Percentiles rank a stretch among this genome's conserved stretches.
Conservation (phyloP, 129 eudicot species). For the Flaveria trinervia region DNA sequence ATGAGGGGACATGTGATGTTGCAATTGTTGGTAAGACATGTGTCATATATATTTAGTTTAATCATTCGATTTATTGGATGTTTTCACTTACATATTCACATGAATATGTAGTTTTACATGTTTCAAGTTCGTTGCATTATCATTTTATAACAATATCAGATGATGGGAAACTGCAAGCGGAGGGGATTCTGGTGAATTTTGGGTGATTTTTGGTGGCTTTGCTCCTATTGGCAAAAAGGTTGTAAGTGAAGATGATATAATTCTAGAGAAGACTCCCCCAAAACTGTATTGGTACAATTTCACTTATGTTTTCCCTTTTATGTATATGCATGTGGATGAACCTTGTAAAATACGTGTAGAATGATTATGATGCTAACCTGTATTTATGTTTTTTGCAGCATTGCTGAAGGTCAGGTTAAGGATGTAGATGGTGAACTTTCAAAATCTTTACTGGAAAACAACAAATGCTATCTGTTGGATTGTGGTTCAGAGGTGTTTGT, state of each 20-base stretch:
- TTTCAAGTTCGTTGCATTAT: not conserved
- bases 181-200: conserved; percentile 90
- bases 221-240: conserved; percentile 97
- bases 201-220: conserved; percentile 99
- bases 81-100: not conserved
- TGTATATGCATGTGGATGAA: conserved; percentile 9
- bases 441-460: conserved; percentile 78
- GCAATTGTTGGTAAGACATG: conserved; percentile 77
- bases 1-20: conserved; percentile 80
- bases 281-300: conserved; percentile 64
- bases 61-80: not conserved
- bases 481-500: conserved; percentile 94
- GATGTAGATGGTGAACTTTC: conserved; percentile 83
- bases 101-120: not conserved
- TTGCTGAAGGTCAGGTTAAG: conserved; percentile 67
- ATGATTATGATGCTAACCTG: conserved; percentile 13
- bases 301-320: not conserved
- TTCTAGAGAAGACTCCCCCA: conserved; percentile 76
- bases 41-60: conserved; percentile 2
- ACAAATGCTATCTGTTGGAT: conserved; percentile 86
- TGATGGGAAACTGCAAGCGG: conserved; percentile 95
- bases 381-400: conserved; percentile 48
- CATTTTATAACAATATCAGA: conserved; percentile 37
- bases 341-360: not conserved
- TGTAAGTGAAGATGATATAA: conserved; percentile 82